Percentiles rank a stretch among this genome's conserved stretches.
Evolutionary conservation across 257 asterid genomes (phyloP).

Genomic region (Forsythia viridissima): DNA sequence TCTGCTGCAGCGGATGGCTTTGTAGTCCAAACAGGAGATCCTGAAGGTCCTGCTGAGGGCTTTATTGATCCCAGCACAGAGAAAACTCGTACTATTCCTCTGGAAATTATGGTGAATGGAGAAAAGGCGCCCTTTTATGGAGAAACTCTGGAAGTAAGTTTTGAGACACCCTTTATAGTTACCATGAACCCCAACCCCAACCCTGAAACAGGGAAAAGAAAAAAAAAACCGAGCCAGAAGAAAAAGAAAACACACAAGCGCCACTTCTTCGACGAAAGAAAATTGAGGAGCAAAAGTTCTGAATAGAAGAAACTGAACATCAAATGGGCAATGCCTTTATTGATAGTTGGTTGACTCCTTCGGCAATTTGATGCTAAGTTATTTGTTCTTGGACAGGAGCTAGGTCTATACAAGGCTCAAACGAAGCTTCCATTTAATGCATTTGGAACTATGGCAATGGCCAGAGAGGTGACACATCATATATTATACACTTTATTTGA

Average conservation of each 20-base stretch:
- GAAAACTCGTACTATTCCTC: conserved; percentile 80
- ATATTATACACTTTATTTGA: not conserved
- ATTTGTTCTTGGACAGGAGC: conserved; percentile 58
- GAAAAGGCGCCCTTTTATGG: conserved; percentile 93
- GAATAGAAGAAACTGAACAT: no score
- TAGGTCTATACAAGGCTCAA: conserved; percentile 98
- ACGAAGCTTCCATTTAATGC: conserved; percentile 96
- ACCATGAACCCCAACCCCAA: not conserved
- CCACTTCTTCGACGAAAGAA: no score
- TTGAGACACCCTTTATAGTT: not conserved
- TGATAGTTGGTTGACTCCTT: not conserved
- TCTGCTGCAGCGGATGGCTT: conserved; percentile 88
- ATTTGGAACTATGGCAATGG: conserved; percentile 99
- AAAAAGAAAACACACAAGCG: no score
- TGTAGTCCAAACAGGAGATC: conserved; percentile 99
- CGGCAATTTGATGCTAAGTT: conserved; percentile 11
- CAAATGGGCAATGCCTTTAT: no score
- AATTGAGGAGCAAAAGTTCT: no score
- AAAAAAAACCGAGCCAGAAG: no score
- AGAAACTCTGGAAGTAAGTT: conserved; percentile 86
- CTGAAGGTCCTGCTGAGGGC: conserved; percentile 99
- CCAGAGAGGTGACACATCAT: conserved; percentile 71
- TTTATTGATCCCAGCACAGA: conserved; percentile 96
- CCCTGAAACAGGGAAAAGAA: no score
- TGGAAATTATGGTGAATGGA: conserved; percentile 86